Conservation (phyloP, 2,329 filamentous ascomycete genomes). For the Aschersonia sp. region DNA sequence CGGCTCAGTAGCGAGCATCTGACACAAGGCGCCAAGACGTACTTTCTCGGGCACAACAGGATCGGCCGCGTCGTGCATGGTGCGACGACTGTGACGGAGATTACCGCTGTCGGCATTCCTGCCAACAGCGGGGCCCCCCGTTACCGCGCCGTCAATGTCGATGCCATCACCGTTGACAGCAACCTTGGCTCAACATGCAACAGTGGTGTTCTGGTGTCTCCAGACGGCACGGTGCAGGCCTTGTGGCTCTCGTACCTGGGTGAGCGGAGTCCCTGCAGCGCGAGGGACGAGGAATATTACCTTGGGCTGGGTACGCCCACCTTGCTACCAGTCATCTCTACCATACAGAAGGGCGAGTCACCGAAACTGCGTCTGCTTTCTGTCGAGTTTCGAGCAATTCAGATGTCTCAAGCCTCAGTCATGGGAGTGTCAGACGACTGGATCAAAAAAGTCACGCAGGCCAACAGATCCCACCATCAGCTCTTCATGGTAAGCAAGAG, state of each 20-base stretch:
- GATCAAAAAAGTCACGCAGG: constrained; percentile 79
- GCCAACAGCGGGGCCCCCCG: constrained; percentile 82
- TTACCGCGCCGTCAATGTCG: constrained; percentile 89
- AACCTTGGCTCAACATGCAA: constrained; percentile 83
- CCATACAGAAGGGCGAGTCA: constrained; percentile 65
- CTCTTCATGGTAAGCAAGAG: constrained; percentile 98
- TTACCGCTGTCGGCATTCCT: constrained; percentile 91
- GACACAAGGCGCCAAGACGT: constrained; percentile 84
- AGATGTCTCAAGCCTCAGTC: constrained; percentile 91
- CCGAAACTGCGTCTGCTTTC: constrained; percentile 83
- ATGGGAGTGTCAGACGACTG: constrained; percentile 96
- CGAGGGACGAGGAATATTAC: constrained; percentile 92
- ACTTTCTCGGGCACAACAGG: constrained; percentile 97
- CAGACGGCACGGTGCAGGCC: constrained; percentile 86
- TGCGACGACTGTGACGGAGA: constrained; percentile 89
- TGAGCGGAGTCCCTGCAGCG: constrained; percentile 62
- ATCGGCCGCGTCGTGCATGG: constrained; percentile 88
- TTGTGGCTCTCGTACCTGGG: constrained; percentile 95
- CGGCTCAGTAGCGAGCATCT: constrained; percentile 68
- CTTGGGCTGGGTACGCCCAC: constrained; percentile 82
- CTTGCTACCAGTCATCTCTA: constrained; percentile 71
- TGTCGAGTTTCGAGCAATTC: constrained; percentile 86
- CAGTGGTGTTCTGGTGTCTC: constrained; percentile 78
- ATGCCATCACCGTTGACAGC: constrained; percentile 94
- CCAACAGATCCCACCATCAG: constrained; percentile 86